Percentiles rank a stretch among this genome's conserved stretches.
Conservation (phyloP, 2,329 filamentous ascomycete genomes). For the Hypoxylon sp. region DNA sequence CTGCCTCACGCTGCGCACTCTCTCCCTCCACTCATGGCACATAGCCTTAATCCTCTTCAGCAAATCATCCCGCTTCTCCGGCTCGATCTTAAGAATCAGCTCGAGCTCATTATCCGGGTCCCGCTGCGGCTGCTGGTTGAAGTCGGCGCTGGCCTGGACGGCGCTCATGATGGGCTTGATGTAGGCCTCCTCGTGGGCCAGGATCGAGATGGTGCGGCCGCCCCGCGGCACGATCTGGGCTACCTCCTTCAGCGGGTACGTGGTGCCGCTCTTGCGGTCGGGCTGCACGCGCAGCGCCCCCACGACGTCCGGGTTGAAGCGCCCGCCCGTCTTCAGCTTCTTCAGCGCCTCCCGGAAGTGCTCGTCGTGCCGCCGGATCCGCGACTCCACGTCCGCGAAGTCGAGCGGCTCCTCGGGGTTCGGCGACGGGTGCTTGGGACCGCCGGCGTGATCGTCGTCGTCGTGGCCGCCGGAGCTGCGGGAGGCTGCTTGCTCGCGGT, state of each 20-base stretch:
- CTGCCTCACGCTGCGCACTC: conserved; percentile 63
- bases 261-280: conserved; percentile 50
- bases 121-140: conserved; percentile 73
- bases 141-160: conserved; percentile 66
- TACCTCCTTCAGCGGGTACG: conserved; percentile 68
- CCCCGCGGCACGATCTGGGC: conserved; percentile 67
- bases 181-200: conserved; percentile 60
- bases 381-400: conserved; percentile 64
- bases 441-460: conserved; percentile 22
- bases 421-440: conserved; percentile 52
- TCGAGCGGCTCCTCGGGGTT: conserved; percentile 63
- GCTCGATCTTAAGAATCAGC: conserved; percentile 68
- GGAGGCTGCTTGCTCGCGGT: not conserved
- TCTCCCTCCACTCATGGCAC: conserved; percentile 66
- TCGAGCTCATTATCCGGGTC: conserved; percentile 72
- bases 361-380: conserved; percentile 58
- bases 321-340: conserved; percentile 63
- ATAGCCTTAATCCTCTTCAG: conserved; percentile 61
- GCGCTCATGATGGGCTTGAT: conserved; percentile 70
- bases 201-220: conserved; percentile 57
- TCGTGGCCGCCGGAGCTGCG: conserved; percentile 7
- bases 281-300: conserved; percentile 61
- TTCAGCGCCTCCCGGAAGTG: conserved; percentile 60
- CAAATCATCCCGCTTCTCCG: conserved; percentile 65
- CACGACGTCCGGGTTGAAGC: conserved; percentile 67